These are phyloP conservation scores for Aristolochia contorta DNA, from an alignment of 164 flowering plant species.

Conservation along the genomic window DNA sequence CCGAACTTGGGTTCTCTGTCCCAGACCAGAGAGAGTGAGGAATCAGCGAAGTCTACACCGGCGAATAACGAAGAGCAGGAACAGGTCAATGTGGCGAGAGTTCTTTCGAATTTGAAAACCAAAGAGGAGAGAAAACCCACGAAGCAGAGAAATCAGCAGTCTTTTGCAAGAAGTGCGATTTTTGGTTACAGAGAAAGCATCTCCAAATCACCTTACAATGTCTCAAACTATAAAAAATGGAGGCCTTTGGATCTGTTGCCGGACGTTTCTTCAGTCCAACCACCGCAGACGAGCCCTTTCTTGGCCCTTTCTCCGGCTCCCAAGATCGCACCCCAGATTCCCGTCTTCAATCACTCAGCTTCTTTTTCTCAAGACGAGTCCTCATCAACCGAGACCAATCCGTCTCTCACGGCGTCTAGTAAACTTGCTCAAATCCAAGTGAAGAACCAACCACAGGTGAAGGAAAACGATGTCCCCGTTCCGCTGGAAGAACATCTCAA, in stretches of 20 bases:
- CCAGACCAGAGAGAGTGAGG: constrained; percentile 19
- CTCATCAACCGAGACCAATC: constrained; percentile 3
- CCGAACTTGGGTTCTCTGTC: constrained; percentile 24
- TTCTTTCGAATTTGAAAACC: constrained; percentile 30
- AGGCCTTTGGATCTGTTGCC: constrained; percentile 18
- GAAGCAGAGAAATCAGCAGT: constrained; percentile 25
- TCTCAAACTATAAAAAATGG: constrained; percentile 20
- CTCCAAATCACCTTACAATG: constrained; percentile 7
- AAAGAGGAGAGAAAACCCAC: constrained; percentile 30
- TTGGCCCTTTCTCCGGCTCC: constrained; percentile 32
- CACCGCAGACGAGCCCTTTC: constrained; percentile 18
- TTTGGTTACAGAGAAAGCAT: constrained; percentile 10
- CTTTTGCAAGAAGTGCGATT: constrained; percentile 28
- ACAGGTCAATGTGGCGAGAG: constrained; percentile 34
- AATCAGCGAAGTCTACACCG: too few relatives aligned
- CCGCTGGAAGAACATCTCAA: constrained; percentile 23
- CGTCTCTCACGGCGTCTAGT: constrained; percentile 6
- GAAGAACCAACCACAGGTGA: constrained; percentile 13
- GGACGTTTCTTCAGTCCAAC: constrained; percentile 14
- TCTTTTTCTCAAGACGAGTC: constrained; percentile 3
- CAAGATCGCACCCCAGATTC: constrained; percentile 21
- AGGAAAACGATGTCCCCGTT: constrained; percentile 12
- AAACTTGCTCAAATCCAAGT: constrained; percentile 8
- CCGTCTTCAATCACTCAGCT: constrained; percentile 3
- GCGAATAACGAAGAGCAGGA: constrained; percentile 32